Evolutionary conservation across 2,329 filamentous ascomycete genomes (phyloP), one percentile per base, ranked within the genome.

Genomic region (Raffaelea ambrosiae): DNA sequence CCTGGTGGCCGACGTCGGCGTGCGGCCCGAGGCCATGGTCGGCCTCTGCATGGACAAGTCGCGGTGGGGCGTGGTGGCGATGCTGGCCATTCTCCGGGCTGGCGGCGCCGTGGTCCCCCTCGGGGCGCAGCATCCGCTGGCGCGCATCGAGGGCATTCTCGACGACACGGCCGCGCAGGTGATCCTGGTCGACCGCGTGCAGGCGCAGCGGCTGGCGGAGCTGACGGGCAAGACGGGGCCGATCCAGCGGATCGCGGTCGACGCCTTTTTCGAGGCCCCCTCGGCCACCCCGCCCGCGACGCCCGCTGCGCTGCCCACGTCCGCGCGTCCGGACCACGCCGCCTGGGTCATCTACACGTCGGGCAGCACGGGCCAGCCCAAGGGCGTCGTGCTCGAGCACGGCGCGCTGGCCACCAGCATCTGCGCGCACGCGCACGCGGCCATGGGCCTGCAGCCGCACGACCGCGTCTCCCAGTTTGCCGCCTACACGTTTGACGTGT

Each of bases 1-100:
- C 16, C 31, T 16, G 9, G 31, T 33, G 31, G 31, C 31, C 9
- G 9, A 16, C 31, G 16, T 33, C 31, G 31, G 16, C 9, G 31
- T 9, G 16, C 9, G 9, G 9, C 31, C 16, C 31, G 16, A 33
- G 31, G 59, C 61, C 0, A 61, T 66, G 8, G 77, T 77, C 0
- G 68, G 79, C 0, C 62, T 66, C 0, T 67, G 71, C 18, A 71
- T 88, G 57, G 79, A 86, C 40, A 88, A 87, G 63, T 85, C 77
- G 20, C 66, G 80, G 16, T 75, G 83, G 59, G 72, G 86, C 0
- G 83, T 88, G 43, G 66, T 88, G 38, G 74, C 81, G 8, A 82
- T 90, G 51, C 69, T 90, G 20, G 83, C 84, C 7, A 16, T 57
- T 50, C 3, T 51, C 55, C 22, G 49, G 50, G 13, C 43, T 58